Evolutionary conservation across 2,329 filamentous ascomycete genomes (phyloP), one percentile per base, ranked within the genome.

Genomic region (Aspergillus candidus): DNA sequence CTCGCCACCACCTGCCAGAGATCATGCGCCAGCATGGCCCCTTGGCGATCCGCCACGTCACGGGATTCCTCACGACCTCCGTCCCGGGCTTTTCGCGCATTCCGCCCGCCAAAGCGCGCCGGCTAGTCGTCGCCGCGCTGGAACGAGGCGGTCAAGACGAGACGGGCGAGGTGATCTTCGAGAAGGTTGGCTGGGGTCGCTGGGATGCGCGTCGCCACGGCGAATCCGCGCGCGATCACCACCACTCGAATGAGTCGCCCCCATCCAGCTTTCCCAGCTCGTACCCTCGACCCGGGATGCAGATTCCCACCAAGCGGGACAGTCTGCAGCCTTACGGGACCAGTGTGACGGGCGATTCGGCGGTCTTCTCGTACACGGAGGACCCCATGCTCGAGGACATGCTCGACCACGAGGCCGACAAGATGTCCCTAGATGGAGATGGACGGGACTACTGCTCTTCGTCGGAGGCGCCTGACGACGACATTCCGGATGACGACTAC

Each of bases 141-240:
- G 91, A 97, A 71, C 86, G 86, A 57, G 84, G 86, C 56, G 73
- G 73, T n/a, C 74, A 71, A 37, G 76, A 74, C 43, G 76, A 74
- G 38, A 67, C 69, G 44, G 76, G 77, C 47, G 80, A 81, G 39
- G 65, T 72, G 47, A 53, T 72, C 43, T 97, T 94, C 62, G 86
- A 94, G 67, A 97, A 97, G 75, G 88, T 96, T 47, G 91, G 91
- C 61, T 97, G 91, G 91, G 93, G 93, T 47, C 82, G 89, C 54
- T 98, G 91, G 91, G 86, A 94, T 67, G 93, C 90, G 49, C 82
- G 82, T 62, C 77, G 80, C 63, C 81, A 81, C 57, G 86, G 83
- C 43, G 79, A 86, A 49, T 71, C 77, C 35, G 49, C 59, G 43
- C 57, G 56, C 29, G 55, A 62, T 47, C 49, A 55, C 29, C 57